phyloP scores from a whole-genome alignment of 23 red algal genomes.

The Gracilariopsis chorda region DNA sequence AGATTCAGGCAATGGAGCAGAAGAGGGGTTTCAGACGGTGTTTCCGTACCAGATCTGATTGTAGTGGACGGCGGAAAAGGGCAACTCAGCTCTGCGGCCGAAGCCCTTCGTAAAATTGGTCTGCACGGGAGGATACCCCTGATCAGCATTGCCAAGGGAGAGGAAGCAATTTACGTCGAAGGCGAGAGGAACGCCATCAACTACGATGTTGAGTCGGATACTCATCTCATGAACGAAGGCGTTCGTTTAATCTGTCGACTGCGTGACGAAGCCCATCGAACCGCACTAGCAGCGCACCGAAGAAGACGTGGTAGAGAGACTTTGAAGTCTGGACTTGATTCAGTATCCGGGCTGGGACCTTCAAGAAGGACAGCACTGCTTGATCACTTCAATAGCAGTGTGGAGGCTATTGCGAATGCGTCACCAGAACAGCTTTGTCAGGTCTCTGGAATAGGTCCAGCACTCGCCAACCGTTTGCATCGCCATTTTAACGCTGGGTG shows the following conservation, averaged over 20 bases:
- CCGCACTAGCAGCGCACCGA: conserved; percentile 57
- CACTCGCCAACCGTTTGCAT: conserved; percentile 39
- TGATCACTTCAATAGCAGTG: conserved; percentile 50
- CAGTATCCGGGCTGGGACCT: conserved; percentile 52
- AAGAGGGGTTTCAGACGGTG: not conserved
- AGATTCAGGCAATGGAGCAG: conserved; percentile 13
- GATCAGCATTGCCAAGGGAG: conserved; percentile 52
- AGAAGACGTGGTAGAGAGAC: conserved; percentile 17
- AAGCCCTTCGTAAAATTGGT: conserved; percentile 18
- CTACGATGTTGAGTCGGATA: not conserved
- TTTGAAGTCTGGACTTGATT: conserved; percentile 42
- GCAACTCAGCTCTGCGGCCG: conserved; percentile 48
- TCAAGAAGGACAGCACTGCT: conserved; percentile 25
- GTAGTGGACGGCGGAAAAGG: conserved; percentile 72
- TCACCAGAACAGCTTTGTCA: conserved; percentile 7
- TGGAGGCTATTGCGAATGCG: conserved; percentile 53
- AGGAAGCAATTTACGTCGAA: conserved; percentile 53
- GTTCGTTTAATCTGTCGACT: conserved; percentile 50
- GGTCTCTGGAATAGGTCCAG: conserved; percentile 41
- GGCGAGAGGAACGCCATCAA: conserved; percentile 15
- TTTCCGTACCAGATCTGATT: conserved; percentile 50
- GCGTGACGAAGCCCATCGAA: conserved; percentile 78
- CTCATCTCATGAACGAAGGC: not conserved
- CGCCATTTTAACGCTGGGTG: conserved; percentile 36
- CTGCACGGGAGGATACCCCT: not conserved